phyloP scores from a whole-genome alignment of 108 stramenopile genomes.

The Cylindrotheca fusiformis region DNA sequence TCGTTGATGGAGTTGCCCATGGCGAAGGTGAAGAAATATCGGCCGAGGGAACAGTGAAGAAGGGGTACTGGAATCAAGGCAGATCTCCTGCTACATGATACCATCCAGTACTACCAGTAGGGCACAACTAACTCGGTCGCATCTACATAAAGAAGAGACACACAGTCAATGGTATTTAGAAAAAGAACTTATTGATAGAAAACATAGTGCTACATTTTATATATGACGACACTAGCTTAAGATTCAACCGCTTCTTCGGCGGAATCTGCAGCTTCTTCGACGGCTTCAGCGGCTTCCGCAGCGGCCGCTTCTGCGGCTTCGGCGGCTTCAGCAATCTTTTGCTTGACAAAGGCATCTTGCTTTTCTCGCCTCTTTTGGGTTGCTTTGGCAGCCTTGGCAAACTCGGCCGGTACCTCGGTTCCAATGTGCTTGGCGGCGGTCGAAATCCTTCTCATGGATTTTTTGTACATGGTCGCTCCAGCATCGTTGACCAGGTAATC shows the following conservation, averaged over 20 bases:
- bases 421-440: conserved; percentile 41
- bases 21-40: conserved; percentile 32
- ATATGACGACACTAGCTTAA: too few species aligned
- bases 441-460: conserved; percentile 49
- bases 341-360: conserved; percentile 54
- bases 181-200: too few species aligned
- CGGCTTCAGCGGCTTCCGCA: conserved; percentile 30
- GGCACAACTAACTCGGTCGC: too few species aligned
- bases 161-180: too few species aligned
- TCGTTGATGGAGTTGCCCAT: conserved; percentile 31
- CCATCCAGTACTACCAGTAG: too few species aligned
- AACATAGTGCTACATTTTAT: too few species aligned
- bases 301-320: conserved; percentile 32
- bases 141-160: too few species aligned
- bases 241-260: not conserved
- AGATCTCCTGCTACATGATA: conserved; percentile 8
- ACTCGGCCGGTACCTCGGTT: conserved; percentile 39
- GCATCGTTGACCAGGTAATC: conserved; percentile 57
- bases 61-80: conserved; percentile 37
- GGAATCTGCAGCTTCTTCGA: conserved; percentile 14
- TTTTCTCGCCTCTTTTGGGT: conserved; percentile 50
- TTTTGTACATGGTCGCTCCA: conserved; percentile 49
- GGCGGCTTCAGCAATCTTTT: conserved; percentile 39
- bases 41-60: conserved; percentile 20
- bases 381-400: conserved; percentile 59